Base-by-base conservation (phyloP, 441 rosid genomes). In the Populus hybrid region DNA sequence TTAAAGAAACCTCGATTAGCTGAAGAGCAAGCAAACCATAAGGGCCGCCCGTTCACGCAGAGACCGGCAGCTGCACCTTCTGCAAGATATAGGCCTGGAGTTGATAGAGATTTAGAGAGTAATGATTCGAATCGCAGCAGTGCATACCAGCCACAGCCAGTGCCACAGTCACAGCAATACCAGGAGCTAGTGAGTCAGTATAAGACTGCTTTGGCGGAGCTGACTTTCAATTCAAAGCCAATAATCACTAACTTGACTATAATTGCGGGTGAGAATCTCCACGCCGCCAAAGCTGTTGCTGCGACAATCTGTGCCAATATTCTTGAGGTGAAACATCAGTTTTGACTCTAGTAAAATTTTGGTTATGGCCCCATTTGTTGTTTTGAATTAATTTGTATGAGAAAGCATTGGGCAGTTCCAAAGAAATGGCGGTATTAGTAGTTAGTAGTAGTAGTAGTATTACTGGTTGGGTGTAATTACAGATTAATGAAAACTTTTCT, bases 141-240 rank as follows among this genome's bases (percentile, higher is more conserved):
- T 75, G 94, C 87, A 10, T 79, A 92, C 75, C 89, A 90, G 83
- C 97, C 97, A 2, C 95, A 88, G 81, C 86, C 89, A 3, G 81
- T 85, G 75, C 85, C 78, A 16, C 83, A 40, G 73, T 87, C 82
- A 68, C 95, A 88, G 78, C 94, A 85, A 78, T 91, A 89, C 78
- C 89, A 88, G 82, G 99, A 96, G 92, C 93, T 96, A 23, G 91
- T 96, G 83, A 90, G 86, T 76, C 98, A 94, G 87, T 96, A 96
- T 85, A 90, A 86, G 86, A 84, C 91, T 5, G 99, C 98, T n/a
- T 81, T 96, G 0, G 84, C 96, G 10, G 99, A 96, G 90, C 92
- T 96, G 76, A 94, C 97, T n/a, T 92, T 94, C 82, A 96, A 96
- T 83, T 96, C 99, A 8, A 96, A 96, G 83, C 98, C 98, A 20